Percentiles rank a stretch among this genome's conserved stretches.
phyloP scores from a whole-genome alignment of 305 asterid genomes.

The Solanum hybrid region DNA sequence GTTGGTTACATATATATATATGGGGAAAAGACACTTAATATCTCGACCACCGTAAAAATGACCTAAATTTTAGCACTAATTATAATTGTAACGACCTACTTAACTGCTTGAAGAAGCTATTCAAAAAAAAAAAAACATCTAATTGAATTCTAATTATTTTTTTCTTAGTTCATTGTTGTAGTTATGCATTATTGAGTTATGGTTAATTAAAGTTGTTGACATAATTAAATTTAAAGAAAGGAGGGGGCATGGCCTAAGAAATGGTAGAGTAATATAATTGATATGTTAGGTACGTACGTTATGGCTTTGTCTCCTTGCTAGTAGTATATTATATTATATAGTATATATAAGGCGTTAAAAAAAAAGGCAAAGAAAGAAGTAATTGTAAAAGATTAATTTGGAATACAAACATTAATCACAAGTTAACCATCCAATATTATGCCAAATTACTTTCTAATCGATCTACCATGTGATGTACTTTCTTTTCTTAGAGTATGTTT shows the following conservation, averaged over 20 bases:
- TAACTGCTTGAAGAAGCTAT: background rate
- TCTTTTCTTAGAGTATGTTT: constrained; percentile 15
- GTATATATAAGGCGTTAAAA: background rate
- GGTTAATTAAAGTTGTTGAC: background rate
- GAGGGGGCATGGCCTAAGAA: background rate
- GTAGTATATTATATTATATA: background rate
- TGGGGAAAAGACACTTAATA: background rate
- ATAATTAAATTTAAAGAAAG: background rate
- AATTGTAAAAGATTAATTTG: background rate
- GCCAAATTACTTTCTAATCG: constrained; percentile 6
- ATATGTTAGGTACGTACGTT: background rate
- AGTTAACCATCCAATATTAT: background rate
- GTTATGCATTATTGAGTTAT: background rate
- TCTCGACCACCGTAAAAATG: background rate
- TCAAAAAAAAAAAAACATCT: background rate
- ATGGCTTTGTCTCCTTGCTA: constrained; percentile 1
- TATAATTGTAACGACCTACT: background rate
- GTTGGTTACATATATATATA: background rate
- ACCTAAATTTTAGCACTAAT: background rate
- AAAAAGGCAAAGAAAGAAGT: background rate
- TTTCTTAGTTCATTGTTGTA: background rate
- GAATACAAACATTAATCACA: constrained; percentile 4
- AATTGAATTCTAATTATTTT: too few species aligned
- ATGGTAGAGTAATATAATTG: background rate
- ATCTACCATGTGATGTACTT: background rate